phyloP scores from a whole-genome alignment of 352 stramenopile genomes.

The Nothophytophthora sp. region DNA sequence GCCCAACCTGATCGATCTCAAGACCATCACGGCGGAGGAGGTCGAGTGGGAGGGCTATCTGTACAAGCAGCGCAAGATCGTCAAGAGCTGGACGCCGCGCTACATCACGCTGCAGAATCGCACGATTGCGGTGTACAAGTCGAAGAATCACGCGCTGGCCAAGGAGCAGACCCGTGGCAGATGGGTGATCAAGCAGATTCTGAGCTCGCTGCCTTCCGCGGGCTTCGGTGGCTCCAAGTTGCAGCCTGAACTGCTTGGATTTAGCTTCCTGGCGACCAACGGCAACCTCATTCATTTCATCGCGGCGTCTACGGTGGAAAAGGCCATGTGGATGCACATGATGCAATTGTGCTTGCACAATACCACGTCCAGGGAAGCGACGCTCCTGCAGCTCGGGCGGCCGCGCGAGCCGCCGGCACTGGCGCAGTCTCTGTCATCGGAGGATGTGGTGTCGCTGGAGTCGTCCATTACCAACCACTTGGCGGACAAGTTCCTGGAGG shows the following conservation, averaged over 20 bases:
- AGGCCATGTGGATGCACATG: slow-evolving; percentile 84
- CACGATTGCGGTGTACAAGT: slow-evolving; percentile 85
- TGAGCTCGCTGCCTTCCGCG: slow-evolving; percentile 74
- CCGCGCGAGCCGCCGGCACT: slow-evolving; percentile 22
- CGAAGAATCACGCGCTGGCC: slow-evolving; percentile 82
- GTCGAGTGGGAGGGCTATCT: slow-evolving; percentile 89
- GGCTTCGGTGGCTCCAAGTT: slow-evolving; percentile 83
- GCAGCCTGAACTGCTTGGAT: slow-evolving; percentile 74
- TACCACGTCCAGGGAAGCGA: slow-evolving; percentile 41
- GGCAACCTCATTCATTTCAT: slow-evolving; percentile 87
- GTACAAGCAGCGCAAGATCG: slow-evolving; percentile 90
- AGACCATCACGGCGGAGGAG: slow-evolving; percentile 84
- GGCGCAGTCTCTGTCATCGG: slow-evolving; percentile 25
- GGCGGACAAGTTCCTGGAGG: slow-evolving; percentile 68
- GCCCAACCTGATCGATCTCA: slow-evolving; percentile 87
- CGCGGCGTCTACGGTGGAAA: slow-evolving; percentile 69
- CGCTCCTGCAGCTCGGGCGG: slow-evolving; percentile 39
- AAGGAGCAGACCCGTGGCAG: slow-evolving; percentile 78
- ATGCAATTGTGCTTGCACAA: slow-evolving; percentile 71
- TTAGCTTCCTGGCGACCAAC: slow-evolving; percentile 85
- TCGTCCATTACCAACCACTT: slow-evolving; percentile 69
- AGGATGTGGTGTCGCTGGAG: slow-evolving; percentile 56
- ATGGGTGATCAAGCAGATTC: slow-evolving; percentile 83
- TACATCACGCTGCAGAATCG: slow-evolving; percentile 88
- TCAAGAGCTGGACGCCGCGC: slow-evolving; percentile 88